These are phyloP conservation scores for Malus asiatica DNA, from an alignment of 306 rosid genomes.

Conservation along the genomic window DNA sequence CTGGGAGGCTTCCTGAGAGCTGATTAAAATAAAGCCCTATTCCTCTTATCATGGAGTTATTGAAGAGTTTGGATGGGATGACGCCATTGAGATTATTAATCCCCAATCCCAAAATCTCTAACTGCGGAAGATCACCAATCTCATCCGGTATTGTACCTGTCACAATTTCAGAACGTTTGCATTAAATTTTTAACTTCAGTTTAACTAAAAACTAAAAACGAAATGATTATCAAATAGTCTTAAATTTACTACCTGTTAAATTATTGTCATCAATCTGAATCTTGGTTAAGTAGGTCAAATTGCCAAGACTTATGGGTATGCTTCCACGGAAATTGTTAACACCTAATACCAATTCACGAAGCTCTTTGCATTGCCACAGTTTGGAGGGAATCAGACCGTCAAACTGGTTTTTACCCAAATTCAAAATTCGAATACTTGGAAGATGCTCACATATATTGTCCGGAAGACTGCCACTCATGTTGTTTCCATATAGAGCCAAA, in stretches of 20 bases:
- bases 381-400: neutral
- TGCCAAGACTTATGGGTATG: too few relatives aligned
- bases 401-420: too few relatives aligned
- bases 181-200: too few relatives aligned
- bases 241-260: too few relatives aligned
- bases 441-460: neutral
- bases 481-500: too few relatives aligned
- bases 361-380: neutral
- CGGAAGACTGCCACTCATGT: neutral
- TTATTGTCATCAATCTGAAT: too few relatives aligned
- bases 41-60: neutral
- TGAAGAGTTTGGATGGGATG: neutral
- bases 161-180: neutral
- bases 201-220: too few relatives aligned
- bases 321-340: too few relatives aligned
- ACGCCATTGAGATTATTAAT: neutral
- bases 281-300: too few relatives aligned
- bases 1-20: neutral
- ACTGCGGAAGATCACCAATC: neutral
- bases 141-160: neutral
- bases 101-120: neutral
- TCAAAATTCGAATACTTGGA: neutral
- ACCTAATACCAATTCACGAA: accelerated
- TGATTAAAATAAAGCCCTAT: neutral
- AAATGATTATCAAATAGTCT: too few relatives aligned